Conservation (phyloP, 257 asterid genomes). For the Solanum chiquidenum region DNA sequence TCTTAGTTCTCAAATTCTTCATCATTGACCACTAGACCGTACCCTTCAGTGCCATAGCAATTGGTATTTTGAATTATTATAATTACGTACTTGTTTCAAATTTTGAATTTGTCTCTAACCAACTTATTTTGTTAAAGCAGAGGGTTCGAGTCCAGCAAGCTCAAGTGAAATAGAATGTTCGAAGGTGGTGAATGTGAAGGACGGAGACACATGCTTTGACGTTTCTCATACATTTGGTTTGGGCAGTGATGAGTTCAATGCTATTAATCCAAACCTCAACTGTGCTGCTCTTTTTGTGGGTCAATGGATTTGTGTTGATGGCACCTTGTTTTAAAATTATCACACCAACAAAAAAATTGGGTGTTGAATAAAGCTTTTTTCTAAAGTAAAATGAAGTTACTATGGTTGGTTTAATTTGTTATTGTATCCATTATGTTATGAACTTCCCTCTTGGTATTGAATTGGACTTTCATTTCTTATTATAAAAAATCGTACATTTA, state of each 20-base stretch:
- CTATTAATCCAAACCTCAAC: slow-evolving; percentile 41
- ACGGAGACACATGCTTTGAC: slow-evolving; percentile 35
- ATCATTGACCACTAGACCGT: not conserved
- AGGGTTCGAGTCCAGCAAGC: not conserved
- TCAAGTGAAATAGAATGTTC: not conserved
- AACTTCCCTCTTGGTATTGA: not conserved
- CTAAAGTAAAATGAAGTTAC: not conserved
- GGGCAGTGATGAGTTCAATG: slow-evolving; percentile 2
- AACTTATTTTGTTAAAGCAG: not conserved
- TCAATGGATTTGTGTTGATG: slow-evolving; percentile 51
- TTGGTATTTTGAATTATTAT: not conserved
- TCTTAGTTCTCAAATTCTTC: not conserved
- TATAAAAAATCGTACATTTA: not conserved
- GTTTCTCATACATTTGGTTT: slow-evolving; percentile 7
- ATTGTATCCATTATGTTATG: too few relatives aligned
- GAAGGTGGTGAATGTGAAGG: slow-evolving; percentile 24
- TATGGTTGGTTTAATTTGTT: not conserved
- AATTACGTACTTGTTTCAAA: not conserved
- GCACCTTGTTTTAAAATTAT: not conserved
- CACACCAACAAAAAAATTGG: not conserved
- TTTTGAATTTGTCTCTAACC: not conserved
- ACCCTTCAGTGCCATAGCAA: not conserved
- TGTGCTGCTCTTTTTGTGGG: slow-evolving; percentile 44
- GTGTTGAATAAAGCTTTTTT: not conserved
- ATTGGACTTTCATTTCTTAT: not conserved